Base-by-base conservation (phyloP, 441 rosid species). In the Cnidoscolus chayamansa region DNA sequence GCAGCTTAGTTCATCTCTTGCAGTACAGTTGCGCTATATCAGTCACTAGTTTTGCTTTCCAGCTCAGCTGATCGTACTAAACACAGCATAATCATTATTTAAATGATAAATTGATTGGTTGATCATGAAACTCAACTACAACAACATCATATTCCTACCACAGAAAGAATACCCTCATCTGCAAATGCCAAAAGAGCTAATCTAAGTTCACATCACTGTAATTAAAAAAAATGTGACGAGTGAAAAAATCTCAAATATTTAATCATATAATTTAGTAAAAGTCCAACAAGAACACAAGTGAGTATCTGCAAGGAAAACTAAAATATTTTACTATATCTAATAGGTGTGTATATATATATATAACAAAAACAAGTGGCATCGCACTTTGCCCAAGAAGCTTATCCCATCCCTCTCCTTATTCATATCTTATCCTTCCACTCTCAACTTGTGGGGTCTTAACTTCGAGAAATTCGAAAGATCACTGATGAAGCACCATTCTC, bases 311-410 rank as follows among this genome's bases (percentile, higher is more conserved):
- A n/a, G 57, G 10, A 54, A n/a, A 40, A 61, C 13, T 47, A 55
- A 43, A 58, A 72, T 82, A 78, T 76, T 76, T 74, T 80, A 82
- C 68, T 76, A 59, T 81, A 70, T 81, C 83, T 72, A 69, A 53
- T 60, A 10, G 7, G 45, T 78, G 25, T 25, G 25, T 25, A 25
- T 25, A 25, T 25, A 56, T 72, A 48, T 65, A 73, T 58, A 53
- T 37, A 67, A 59, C 43, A 65, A 47, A 68, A 20, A 68, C 9
- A 56, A 80, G 88, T 78, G 82, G 80, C 71, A 71, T 51, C 47
- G 85, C 93, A 88, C 91, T 85, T 65, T 73, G 85, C 81, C 90
- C 90, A 73, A 87, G 84, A 82, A 81, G 78, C 89, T 83, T 82
- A 84, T 89, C 89, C 92, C 88, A 81, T 84, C 81, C 84, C 85